phyloP scores from a whole-genome alignment of 2,329 filamentous ascomycete genomes.

The Colletotrichum sp. region DNA sequence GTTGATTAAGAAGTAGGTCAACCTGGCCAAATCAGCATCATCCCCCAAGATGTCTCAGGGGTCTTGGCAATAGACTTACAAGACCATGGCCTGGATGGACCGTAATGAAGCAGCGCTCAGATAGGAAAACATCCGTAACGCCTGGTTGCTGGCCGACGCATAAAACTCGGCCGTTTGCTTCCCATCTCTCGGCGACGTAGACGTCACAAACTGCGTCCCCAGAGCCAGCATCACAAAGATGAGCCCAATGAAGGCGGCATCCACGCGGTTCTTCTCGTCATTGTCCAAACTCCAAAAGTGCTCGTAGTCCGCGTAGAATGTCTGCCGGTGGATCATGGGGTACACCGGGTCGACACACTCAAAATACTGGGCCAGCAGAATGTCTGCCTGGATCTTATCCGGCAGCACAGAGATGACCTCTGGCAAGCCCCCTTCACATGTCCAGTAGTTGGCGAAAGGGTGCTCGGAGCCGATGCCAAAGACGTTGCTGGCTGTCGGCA shows the following conservation, averaged over 20 bases:
- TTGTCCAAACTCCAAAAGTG: conserved; percentile 72
- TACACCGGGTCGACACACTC: conserved; percentile 81
- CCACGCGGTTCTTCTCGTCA: conserved; percentile 63
- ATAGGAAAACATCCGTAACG: conserved; percentile 76
- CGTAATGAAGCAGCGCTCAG: conserved; percentile 75
- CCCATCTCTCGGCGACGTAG: conserved; percentile 62
- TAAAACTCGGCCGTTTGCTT: conserved; percentile 84
- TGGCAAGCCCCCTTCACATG: conserved; percentile 74
- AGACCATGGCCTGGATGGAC: conserved; percentile 80
- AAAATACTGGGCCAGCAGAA: conserved; percentile 68
- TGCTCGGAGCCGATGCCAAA: conserved; percentile 83
- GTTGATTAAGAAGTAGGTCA: conserved; percentile 84
- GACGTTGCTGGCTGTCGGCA: conserved; percentile 74
- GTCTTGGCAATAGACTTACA: conserved; percentile 37
- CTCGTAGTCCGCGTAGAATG: conserved; percentile 80
- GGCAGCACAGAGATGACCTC: conserved; percentile 80
- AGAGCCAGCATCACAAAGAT: conserved; percentile 80
- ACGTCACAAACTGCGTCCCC: conserved; percentile 77
- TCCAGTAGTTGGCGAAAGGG: conserved; percentile 87
- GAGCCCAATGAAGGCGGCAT: conserved; percentile 73
- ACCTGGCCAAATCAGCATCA: conserved; percentile 28
- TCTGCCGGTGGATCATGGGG: conserved; percentile 78
- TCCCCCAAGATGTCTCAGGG: not conserved
- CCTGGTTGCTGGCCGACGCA: conserved; percentile 79
- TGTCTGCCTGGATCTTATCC: conserved; percentile 77